Conservation (phyloP, 192 early-diverging fungal species). For the Dispira simplex region DNA sequence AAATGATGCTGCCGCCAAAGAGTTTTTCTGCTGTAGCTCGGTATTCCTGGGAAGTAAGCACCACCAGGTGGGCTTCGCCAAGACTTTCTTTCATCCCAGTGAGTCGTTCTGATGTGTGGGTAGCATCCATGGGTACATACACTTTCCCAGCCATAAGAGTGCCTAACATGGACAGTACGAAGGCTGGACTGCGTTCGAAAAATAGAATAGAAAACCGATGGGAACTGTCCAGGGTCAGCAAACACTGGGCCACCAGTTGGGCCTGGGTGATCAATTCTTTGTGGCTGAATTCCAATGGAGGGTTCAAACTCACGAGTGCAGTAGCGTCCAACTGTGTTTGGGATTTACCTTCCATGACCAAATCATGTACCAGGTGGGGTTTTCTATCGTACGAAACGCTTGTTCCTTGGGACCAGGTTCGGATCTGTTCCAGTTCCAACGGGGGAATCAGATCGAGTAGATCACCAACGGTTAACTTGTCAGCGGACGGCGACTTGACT, state of each 20-base stretch:
- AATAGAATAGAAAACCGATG: not conserved
- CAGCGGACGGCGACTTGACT: not conserved
- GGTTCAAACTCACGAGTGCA: not conserved
- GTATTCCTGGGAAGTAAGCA: too few species aligned
- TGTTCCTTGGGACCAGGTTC: too few species aligned
- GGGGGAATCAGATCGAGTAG: too few species aligned
- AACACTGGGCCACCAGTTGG: not conserved
- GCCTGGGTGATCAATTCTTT: not conserved
- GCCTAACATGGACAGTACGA: not conserved
- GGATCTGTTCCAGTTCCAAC: too few species aligned
- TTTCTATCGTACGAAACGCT: too few species aligned
- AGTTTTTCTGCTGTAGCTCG: too few species aligned
- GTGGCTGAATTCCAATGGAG: not conserved
- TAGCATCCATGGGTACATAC: slow-evolving; percentile 2
- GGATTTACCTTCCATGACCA: too few species aligned
- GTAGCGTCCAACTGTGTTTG: not conserved
- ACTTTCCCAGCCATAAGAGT: not conserved
- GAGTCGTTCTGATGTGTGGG: not conserved
- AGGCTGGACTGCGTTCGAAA: not conserved
- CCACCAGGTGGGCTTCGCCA: too few species aligned
- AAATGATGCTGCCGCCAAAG: too few species aligned
- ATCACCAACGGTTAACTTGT: not conserved
- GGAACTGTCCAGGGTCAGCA: not conserved
- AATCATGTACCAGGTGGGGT: too few species aligned
- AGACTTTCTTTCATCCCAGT: not conserved